Percentiles rank a stretch among this genome's conserved stretches.
Evolutionary conservation across 177 flowering plant genomes (phyloP).

Genomic region (Vitis hybrid): DNA sequence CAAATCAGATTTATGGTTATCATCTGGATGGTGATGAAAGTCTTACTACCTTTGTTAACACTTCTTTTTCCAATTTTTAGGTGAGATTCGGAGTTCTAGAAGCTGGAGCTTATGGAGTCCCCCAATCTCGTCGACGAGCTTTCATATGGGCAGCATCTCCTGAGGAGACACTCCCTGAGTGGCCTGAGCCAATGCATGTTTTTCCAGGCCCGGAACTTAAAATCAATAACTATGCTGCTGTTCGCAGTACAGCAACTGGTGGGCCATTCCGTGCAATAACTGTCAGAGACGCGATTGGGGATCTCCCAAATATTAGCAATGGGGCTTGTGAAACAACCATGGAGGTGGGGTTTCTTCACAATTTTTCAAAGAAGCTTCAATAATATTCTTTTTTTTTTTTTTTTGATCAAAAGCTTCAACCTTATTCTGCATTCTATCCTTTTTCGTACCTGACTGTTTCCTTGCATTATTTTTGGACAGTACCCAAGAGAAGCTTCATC

Average conservation of each 20-base stretch:
- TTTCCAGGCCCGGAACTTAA: constrained; percentile 81
- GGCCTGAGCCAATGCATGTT: constrained; percentile 99
- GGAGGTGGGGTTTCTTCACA: constrained; percentile 36
- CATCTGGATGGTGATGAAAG: too few relatives aligned
- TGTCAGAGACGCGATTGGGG: constrained; percentile 90
- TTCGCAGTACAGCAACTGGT: constrained; percentile 75
- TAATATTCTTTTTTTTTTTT: not conserved
- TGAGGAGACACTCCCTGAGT: constrained; percentile 75
- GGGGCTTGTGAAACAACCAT: constrained; percentile 57
- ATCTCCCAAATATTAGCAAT: constrained; percentile 82
- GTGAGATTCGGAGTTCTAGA: constrained; percentile 86
- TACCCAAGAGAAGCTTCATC: constrained; percentile 68
- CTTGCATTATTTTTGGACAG: constrained; percentile 34
- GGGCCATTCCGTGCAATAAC: constrained; percentile 95
- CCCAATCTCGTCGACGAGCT: constrained; percentile 89
- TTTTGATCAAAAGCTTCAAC: too few relatives aligned
- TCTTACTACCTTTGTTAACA: too few relatives aligned
- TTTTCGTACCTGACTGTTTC: not conserved
- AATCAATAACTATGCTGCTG: constrained; percentile 84
- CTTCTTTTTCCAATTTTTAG: constrained; percentile 24
- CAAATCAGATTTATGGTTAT: too few relatives aligned
- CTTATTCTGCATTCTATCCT: too few relatives aligned
- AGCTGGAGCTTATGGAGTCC: constrained; percentile 89
- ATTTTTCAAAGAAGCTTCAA: not conserved
- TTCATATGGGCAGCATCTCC: constrained; percentile 99